Base-by-base conservation (phyloP, 371 early-diverging fungal genomes). In the Mucor saturninus region DNA sequence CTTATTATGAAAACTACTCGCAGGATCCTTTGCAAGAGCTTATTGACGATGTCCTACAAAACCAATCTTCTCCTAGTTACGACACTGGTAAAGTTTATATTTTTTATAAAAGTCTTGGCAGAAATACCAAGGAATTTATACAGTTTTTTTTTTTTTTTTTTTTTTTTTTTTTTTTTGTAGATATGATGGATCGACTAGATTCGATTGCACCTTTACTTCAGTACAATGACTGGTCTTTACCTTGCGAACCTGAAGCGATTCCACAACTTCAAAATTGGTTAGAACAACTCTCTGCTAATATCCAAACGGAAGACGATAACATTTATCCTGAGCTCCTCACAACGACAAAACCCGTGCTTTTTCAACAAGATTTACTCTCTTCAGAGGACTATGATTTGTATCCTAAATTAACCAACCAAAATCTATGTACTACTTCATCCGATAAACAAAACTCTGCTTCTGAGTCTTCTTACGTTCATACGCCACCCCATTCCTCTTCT, bases 111-210 rank as follows among this genome's bases (percentile, higher is more conserved):
- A 15, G 48, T 49, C 56, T 40, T 50, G 55, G 55, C 56, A 62
- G 0, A 14, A 21, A 38, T 15, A 37, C 15, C 28, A n/a, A 65
- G 45, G 46, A 54, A 46, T n/a, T 43, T 31, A 38, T 26, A 35
- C 9, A n/a, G n/a, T n/a, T n/a, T n/a, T n/a, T n/a, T n/a, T 37
- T 32, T 26, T 45, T 29, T 32, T 37, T 9, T 49, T 50, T 61
- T 32, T 42, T 11, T 73, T 45, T 32, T 39, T 26, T 39, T 26
- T 11, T 49, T 37, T 62, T 42, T 39, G 6, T 72, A 83, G 86
- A 83, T 31, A 80, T 83, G 79, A 80, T 79, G 61, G 67, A 76
- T 21, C 67, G 77, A 26, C 61, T 86, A 9, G 74, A 83, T 54
- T 69, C 77, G 31, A 61, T 83, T 14, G 65, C 54, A 0, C 58